Evolutionary conservation across 257 asterid genomes (phyloP).

Genomic region (Solanum tarapatanum): DNA sequence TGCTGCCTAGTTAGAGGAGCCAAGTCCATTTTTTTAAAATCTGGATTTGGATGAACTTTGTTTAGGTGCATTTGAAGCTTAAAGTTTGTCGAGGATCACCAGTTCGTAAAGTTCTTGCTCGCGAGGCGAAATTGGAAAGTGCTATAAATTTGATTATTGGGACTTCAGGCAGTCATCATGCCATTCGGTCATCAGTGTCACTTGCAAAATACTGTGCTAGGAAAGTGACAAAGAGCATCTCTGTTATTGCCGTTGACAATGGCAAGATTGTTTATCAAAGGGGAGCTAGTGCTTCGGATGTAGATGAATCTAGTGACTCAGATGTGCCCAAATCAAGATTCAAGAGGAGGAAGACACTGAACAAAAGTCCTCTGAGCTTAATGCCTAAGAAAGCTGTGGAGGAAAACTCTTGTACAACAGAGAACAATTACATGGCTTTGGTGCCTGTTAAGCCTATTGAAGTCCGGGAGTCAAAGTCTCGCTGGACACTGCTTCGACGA

Average conservation of each 20-base stretch:
- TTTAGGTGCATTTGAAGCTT: slow-evolving; percentile 80
- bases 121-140: slow-evolving; percentile 49
- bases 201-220: slow-evolving; percentile 77
- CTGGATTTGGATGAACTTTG: neutral
- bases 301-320: slow-evolving; percentile 16
- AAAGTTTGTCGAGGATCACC: slow-evolving; percentile 79
- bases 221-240: slow-evolving; percentile 34
- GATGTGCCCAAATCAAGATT: slow-evolving; percentile 21
- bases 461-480: slow-evolving; percentile 25
- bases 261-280: slow-evolving; percentile 62
- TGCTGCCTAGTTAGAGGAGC: neutral
- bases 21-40: neutral
- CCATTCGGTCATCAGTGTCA: slow-evolving; percentile 52
- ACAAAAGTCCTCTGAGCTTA: slow-evolving; percentile 31
- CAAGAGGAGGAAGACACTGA: slow-evolving; percentile 30
- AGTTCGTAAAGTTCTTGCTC: slow-evolving; percentile 45
- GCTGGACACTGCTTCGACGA: slow-evolving; percentile 58
- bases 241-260: slow-evolving; percentile 58
- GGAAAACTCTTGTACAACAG: slow-evolving; percentile 12
- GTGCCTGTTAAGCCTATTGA: slow-evolving; percentile 36
- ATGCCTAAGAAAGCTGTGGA: slow-evolving; percentile 10
- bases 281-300: slow-evolving; percentile 20
- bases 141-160: slow-evolving; percentile 64
- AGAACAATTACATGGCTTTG: slow-evolving; percentile 38
- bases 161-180: slow-evolving; percentile 34